Percentiles rank a stretch among this genome's conserved stretches.
phyloP scores from a whole-genome alignment of 164 flowering plant species.

The Houttuynia cordata region DNA sequence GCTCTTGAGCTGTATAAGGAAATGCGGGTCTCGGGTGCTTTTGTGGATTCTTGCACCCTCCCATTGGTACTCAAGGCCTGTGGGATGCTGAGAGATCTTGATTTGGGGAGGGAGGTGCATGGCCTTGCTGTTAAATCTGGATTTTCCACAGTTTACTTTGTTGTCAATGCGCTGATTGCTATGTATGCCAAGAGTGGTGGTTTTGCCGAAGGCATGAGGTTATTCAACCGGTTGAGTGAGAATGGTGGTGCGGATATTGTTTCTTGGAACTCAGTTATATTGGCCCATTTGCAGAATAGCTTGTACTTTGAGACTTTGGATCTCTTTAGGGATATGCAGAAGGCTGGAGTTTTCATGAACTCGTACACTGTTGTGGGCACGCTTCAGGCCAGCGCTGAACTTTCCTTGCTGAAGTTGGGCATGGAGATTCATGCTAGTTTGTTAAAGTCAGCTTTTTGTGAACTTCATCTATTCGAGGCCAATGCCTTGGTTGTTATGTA shows the following conservation, averaged over 20 bases:
- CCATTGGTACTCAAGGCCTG: slow-evolving; percentile 61
- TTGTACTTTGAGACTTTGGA: slow-evolving; percentile 36
- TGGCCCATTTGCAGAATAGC: slow-evolving; percentile 42
- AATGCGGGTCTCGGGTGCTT: slow-evolving; percentile 39
- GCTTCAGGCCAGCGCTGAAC: slow-evolving; percentile 61
- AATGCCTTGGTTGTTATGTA: slow-evolving; percentile 82
- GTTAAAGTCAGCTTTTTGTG: slow-evolving; percentile 26
- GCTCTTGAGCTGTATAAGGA: slow-evolving; percentile 43
- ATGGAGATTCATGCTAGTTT: slow-evolving; percentile 64
- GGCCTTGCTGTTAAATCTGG: slow-evolving; percentile 53
- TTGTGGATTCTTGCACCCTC: slow-evolving; percentile 53
- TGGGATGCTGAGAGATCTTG: slow-evolving; percentile 22
- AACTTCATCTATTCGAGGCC: slow-evolving; percentile 37
- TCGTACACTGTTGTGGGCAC: slow-evolving; percentile 56
- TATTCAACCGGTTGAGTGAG: slow-evolving; percentile 34
- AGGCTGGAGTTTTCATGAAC: slow-evolving; percentile 23
- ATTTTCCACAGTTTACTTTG: slow-evolving; percentile 30
- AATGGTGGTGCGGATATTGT: slow-evolving; percentile 37
- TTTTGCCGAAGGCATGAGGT: slow-evolving; percentile 24
- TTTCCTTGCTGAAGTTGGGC: slow-evolving; percentile 25
- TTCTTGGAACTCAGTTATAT: slow-evolving; percentile 72
- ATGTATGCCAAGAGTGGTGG: slow-evolving; percentile 68
- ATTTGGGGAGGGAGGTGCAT: slow-evolving; percentile 48
- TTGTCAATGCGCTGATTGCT: slow-evolving; percentile 52
- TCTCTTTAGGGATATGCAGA: slow-evolving; percentile 47